phyloP scores from a whole-genome alignment of 768 basidiomycete genomes.

The Amanita exitialis region DNA sequence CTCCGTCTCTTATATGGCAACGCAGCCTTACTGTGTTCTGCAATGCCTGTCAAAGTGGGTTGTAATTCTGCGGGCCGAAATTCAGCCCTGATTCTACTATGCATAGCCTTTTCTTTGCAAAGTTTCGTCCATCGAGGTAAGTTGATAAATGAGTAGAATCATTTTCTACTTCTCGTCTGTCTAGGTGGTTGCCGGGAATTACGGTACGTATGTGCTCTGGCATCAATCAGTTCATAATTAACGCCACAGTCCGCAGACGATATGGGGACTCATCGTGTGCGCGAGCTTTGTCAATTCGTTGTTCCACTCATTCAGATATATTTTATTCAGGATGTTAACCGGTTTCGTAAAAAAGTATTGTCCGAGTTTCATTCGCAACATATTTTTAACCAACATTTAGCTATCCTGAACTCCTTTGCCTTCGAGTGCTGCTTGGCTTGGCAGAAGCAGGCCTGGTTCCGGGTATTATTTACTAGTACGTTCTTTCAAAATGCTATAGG shows the following conservation, averaged over 20 bases:
- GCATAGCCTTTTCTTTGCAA: constrained; percentile 44
- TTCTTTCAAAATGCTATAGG: constrained; percentile 12
- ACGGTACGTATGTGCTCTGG: constrained; percentile 28
- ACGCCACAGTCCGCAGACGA: constrained; percentile 23
- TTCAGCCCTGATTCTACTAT: no score
- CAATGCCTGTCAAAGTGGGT: no score
- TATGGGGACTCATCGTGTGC: constrained; percentile 60
- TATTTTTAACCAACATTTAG: neutral
- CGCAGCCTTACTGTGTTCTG: no score
- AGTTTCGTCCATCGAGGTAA: constrained; percentile 52
- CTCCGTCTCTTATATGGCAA: no score
- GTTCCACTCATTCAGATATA: neutral
- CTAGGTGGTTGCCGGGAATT: constrained; percentile 56
- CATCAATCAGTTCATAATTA: constrained; percentile 1
- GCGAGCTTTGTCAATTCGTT: neutral
- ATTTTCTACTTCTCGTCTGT: neutral
- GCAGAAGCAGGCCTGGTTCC: constrained; percentile 69
- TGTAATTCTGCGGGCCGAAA: neutral
- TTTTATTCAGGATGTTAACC: constrained; percentile 42
- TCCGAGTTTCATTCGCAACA: constrained; percentile 1
- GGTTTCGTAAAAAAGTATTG: constrained; percentile 54
- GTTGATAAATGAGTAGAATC: no score
- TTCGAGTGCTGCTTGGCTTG: constrained; percentile 25
- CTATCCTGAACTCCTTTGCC: neutral
- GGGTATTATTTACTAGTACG: constrained; percentile 65